phyloP scores from a whole-genome alignment of 2,329 filamentous ascomycete genomes.

The Fusarium phyllophilum region DNA sequence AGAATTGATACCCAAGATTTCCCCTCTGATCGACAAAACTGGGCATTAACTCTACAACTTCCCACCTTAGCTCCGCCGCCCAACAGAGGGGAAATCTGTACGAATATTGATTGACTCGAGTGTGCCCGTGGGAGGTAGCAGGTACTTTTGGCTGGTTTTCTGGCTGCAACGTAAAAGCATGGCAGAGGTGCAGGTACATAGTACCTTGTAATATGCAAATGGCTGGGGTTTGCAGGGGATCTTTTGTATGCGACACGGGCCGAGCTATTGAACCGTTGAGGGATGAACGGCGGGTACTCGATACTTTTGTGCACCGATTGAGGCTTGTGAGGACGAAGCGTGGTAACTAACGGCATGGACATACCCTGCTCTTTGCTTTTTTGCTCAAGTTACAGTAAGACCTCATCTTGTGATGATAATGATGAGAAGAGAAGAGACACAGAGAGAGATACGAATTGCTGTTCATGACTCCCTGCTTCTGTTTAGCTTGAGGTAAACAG shows the following conservation, averaged over 20 bases:
- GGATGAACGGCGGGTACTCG: constrained; percentile 22
- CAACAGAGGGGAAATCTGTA: not conserved
- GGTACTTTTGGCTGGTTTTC: not conserved
- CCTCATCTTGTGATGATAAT: not conserved
- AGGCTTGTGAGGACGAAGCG: not conserved
- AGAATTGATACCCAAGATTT: constrained; percentile 24
- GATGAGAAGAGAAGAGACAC: not conserved
- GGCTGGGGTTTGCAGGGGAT: constrained; percentile 17
- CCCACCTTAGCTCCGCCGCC: not conserved
- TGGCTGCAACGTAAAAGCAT: constrained; percentile 26
- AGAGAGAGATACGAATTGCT: not conserved
- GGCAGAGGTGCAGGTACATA: constrained; percentile 19
- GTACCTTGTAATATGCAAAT: constrained; percentile 23
- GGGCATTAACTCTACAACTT: constrained; percentile 28
- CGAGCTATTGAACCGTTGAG: constrained; percentile 24
- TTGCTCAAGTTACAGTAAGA: not conserved
- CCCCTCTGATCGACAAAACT: constrained; percentile 30
- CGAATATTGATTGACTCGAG: constrained; percentile 28
- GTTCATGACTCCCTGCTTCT: constrained; percentile 19
- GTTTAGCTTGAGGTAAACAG: constrained; percentile 29
- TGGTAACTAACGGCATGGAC: constrained; percentile 15
- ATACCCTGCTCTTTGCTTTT: constrained; percentile 3
- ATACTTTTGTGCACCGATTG: constrained; percentile 10
- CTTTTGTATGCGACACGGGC: constrained; percentile 7
- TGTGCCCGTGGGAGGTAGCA: not conserved